A percentile compares a stretch with the other conserved stretches of the same genome.
These are phyloP conservation scores for Suillus spraguei DNA, from an alignment of 768 basidiomycete species.

Conservation along the genomic window DNA sequence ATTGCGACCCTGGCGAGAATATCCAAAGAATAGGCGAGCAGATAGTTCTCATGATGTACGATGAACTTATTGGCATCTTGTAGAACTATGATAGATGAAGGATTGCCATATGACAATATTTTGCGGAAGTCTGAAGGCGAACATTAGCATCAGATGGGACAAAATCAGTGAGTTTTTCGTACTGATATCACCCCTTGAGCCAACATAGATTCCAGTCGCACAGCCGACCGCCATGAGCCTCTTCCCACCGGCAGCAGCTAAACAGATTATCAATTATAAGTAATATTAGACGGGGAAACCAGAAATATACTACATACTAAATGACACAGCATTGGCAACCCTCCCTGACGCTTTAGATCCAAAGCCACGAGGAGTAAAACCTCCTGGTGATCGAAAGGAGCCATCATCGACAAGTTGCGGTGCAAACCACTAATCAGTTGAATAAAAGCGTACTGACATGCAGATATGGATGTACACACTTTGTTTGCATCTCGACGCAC, in stretches of 20 bases:
- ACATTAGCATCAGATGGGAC: conserved; percentile 3
- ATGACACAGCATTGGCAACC: conserved; percentile 60
- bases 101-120: conserved; percentile 52
- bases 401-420: conserved; percentile 58
- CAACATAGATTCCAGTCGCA: conserved; percentile 69
- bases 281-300: not conserved
- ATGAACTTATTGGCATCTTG: conserved; percentile 68
- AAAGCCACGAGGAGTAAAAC: conserved; percentile 32
- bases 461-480: conserved; percentile 42
- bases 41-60: conserved; percentile 57
- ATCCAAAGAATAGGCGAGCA: conserved; percentile 73
- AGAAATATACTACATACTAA: conserved; percentile 47
- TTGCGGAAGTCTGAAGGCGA: conserved; percentile 52
- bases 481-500: conserved; percentile 72
- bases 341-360: conserved; percentile 53
- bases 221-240: conserved; percentile 68
- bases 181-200: conserved; percentile 58
- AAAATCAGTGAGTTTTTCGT: conserved; percentile 19
- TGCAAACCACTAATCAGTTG: conserved; percentile 61
- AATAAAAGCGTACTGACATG: conserved; percentile 12
- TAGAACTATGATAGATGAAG: conserved; percentile 58
- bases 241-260: conserved; percentile 50
- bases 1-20: conserved; percentile 61
- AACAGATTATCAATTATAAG: not conserved
- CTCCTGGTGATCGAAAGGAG: conserved; percentile 55